phyloP scores from a whole-genome alignment of 2,329 filamentous ascomycete species.

The Epichloe baconii region DNA sequence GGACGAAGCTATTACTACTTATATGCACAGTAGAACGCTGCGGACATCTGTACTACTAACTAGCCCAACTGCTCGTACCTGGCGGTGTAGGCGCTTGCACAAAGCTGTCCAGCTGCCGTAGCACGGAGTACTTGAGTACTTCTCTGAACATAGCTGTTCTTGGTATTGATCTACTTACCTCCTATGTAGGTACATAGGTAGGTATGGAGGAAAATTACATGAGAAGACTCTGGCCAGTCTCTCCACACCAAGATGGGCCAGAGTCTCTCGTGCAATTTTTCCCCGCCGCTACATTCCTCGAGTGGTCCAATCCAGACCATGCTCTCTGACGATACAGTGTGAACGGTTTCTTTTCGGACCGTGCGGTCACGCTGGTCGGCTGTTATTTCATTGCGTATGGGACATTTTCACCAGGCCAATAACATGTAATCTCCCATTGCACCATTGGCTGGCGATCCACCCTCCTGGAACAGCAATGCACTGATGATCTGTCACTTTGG shows the following conservation, averaged over 20 bases:
- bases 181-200: not conserved
- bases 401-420: not conserved
- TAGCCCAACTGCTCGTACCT: not conserved
- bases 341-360: not conserved
- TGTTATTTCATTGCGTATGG: not conserved
- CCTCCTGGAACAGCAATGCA: conserved; percentile 1
- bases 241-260: no score
- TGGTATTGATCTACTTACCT: not conserved
- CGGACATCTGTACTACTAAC: no score
- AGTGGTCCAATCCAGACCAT: not conserved
- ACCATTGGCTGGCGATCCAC: not conserved
- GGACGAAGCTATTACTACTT: no score
- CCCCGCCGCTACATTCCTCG: no score
- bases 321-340: not conserved
- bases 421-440: not conserved
- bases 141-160: no score
- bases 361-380: not conserved
- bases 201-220: not conserved
- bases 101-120: not conserved
- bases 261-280: no score
- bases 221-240: no score
- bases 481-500: not conserved
- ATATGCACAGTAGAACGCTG: no score
- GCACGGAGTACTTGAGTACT: not conserved
- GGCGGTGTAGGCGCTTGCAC: not conserved